Conservation (phyloP, 2,329 filamentous ascomycete genomes). For the Keithomyces neogunnii region DNA sequence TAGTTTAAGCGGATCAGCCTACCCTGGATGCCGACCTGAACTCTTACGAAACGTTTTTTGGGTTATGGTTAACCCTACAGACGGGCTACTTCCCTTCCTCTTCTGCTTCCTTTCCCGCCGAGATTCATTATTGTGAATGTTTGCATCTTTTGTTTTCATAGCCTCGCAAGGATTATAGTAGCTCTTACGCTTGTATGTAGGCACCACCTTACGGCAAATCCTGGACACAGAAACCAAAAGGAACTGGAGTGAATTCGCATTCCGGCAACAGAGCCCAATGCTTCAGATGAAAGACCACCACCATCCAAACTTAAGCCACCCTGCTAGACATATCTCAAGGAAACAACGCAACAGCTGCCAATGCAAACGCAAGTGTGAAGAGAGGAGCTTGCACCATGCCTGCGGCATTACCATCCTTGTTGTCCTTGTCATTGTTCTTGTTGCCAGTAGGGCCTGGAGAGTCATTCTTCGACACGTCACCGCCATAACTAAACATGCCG, state of each 20-base stretch:
- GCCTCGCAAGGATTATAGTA: no score
- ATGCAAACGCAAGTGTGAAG: background rate
- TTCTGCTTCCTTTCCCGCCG: no score
- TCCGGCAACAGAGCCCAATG: no score
- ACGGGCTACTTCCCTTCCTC: background rate
- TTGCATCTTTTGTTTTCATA: no score
- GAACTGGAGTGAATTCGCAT: no score
- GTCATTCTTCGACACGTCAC: constrained; percentile 15
- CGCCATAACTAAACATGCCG: constrained; percentile 17
- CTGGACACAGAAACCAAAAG: no score
- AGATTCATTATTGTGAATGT: no score
- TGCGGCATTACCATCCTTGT: background rate
- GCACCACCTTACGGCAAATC: no score
- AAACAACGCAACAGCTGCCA: background rate
- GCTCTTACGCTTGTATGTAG: no score
- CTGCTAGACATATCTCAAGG: background rate
- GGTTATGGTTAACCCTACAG: background rate
- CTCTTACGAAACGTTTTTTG: background rate
- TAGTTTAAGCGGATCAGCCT: background rate
- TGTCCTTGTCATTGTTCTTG: background rate
- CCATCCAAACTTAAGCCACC: no score
- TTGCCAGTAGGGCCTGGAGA: background rate
- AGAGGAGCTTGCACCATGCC: constrained; percentile 1
- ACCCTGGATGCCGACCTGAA: background rate
- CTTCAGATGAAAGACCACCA: no score